phyloP scores from a whole-genome alignment of 768 basidiomycete species.

The Mycena olivaceomarginata region DNA sequence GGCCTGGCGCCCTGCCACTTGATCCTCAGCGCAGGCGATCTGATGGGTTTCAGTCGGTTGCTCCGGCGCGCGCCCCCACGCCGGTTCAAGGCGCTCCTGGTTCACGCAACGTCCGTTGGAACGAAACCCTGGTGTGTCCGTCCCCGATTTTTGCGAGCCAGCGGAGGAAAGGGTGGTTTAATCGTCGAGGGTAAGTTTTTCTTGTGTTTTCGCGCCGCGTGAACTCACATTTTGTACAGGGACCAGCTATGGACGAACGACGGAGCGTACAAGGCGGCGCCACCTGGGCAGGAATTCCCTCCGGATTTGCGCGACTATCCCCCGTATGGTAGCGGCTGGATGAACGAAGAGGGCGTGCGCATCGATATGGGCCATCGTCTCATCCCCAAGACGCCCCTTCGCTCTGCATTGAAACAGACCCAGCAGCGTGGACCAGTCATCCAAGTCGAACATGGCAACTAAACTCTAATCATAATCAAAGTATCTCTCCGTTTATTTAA shows the following conservation, averaged over 20 bases:
- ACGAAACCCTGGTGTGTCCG: constrained; percentile 83
- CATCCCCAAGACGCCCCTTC: constrained; percentile 81
- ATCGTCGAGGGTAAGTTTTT: constrained; percentile 79
- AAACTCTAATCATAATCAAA: constrained; percentile 7
- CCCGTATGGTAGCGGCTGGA: constrained; percentile 85
- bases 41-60: constrained; percentile 38
- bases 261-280: constrained; percentile 78
- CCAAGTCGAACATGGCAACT: constrained; percentile 22
- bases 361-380: constrained; percentile 88
- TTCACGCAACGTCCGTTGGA: constrained; percentile 79
- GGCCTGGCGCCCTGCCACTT: constrained; percentile 28
- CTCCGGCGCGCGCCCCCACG: constrained; percentile 28
- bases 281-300: constrained; percentile 78
- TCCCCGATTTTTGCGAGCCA: constrained; percentile 79
- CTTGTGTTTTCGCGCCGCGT: constrained; percentile 25
- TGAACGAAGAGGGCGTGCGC: constrained; percentile 88
- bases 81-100: not conserved
- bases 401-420: constrained; percentile 81
- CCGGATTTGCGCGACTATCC: constrained; percentile 84
- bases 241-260: constrained; percentile 93
- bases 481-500: constrained; percentile 30
- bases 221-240: constrained; percentile 59
- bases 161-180: constrained; percentile 87
- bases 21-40: constrained; percentile 42
- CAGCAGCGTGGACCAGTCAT: constrained; percentile 28